Base-by-base conservation (phyloP, 2,329 filamentous ascomycete species). In the Talaromyces sp. region DNA sequence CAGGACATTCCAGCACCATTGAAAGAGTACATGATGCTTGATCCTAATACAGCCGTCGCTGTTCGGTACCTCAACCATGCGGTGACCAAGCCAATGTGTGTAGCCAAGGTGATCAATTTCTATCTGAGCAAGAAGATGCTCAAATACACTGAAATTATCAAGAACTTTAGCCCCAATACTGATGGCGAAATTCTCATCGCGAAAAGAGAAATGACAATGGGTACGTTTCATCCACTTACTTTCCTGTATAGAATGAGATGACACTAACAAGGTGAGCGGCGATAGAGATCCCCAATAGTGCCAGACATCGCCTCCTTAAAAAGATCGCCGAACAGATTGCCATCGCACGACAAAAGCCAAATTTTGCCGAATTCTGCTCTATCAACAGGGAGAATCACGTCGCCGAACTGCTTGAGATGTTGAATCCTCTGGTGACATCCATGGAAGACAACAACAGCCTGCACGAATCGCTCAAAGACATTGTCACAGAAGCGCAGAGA, bases 71-170 rank as follows among this genome's bases (percentile, higher is more conserved):
- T 76, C 16, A 65, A 65, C 7, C 68, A 71, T 35, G 35, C 67
- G 2, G 47, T 57, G 3, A 74, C 72, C 4, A 67, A 74, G 14
- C 69, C 64, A 24, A 63, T 70, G 6, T 66, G 73, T 13, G 62
- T 77, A 10, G 66, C 71, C 10, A 74, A 73, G 39, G 69, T 72
- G 2, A 71, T 78, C 49, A 73, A 74, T 58, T 69, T 64, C 31
- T 73, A 71, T 54, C 60, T 75, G 7, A 66, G 69, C 31, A 66
- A 67, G 2, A 64, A 70, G 7, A 62, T 75, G 2, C 59, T 76
- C 47, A 71, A 68, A 10, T 63, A 70, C 24, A 67, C 62, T 3
- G 57, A 63, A 37, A 65, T 73, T 14, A 61, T 74, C 37, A 68
- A 63, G n/a, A 74, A 70, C 1, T 73, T 73, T 60, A 69, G 73